These are phyloP conservation scores for Biscogniauxia marginata DNA, from an alignment of 2,329 filamentous ascomycete genomes.

Conservation along the genomic window DNA sequence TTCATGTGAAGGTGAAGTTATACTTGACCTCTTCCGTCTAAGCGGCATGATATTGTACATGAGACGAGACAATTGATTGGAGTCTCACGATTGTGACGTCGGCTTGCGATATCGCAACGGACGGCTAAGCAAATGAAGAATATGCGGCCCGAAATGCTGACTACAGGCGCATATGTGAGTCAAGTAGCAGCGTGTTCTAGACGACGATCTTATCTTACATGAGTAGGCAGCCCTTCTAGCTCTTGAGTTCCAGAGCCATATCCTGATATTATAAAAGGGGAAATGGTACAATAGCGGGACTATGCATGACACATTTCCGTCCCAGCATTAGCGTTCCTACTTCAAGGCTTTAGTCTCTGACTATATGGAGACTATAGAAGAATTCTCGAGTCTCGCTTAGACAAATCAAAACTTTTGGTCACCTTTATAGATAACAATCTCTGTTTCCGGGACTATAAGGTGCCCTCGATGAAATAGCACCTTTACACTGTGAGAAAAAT, in stretches of 20 bases:
- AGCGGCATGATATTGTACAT: neutral
- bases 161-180: neutral
- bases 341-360: neutral
- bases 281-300: neutral
- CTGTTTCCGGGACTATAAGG: neutral
- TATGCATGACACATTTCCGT: neutral
- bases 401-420: neutral
- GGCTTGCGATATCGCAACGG: neutral
- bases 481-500: too few relatives aligned
- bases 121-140: neutral
- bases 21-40: neutral
- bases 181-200: neutral
- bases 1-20: neutral
- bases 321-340: neutral
- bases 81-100: neutral
- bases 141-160: neutral
- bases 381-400: neutral
- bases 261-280: neutral
- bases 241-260: neutral
- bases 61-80: neutral
- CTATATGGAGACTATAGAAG: neutral
- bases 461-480: too few relatives aligned
- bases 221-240: neutral
- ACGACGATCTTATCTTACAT: neutral
- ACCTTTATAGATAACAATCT: neutral